Conservation (phyloP, 331 rosid genomes). For the Rosa hybrid region DNA sequence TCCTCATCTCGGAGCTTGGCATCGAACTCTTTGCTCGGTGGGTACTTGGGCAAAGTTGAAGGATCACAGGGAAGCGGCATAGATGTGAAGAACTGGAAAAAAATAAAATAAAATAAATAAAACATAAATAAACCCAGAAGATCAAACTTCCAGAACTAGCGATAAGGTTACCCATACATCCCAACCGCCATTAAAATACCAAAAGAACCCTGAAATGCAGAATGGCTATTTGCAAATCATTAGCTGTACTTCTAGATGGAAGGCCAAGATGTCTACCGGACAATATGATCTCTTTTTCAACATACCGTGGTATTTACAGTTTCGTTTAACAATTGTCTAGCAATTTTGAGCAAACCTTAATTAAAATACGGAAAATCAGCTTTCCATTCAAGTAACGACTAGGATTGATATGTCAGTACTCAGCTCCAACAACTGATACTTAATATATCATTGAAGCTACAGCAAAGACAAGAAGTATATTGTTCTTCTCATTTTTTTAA, state of each 20-base stretch:
- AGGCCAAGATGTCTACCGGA: neutral
- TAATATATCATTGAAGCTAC: neutral
- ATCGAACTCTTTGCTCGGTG: conserved; percentile 92
- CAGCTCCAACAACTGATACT: neutral
- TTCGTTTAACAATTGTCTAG: neutral
- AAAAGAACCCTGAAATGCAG: neutral
- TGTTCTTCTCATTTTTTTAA: neutral
- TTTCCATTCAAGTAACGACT: neutral
- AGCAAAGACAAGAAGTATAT: neutral
- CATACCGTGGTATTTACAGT: neutral
- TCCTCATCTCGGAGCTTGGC: conserved; percentile 73
- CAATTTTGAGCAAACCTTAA: neutral
- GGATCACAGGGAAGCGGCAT: conserved; percentile 80
- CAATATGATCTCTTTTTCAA: neutral
- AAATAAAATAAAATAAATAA: conserved; percentile 23
- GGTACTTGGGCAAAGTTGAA: conserved; percentile 73
- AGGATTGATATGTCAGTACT: neutral
- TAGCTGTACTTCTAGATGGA: neutral
- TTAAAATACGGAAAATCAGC: neutral
- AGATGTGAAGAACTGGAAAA: conserved; percentile 65
- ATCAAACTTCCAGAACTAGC: conserved; percentile 6
- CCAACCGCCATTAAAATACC: neutral
- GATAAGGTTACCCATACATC: neutral
- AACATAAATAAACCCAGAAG: neutral
- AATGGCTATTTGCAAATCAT: neutral